Evolutionary conservation across 2,329 filamentous ascomycete species (phyloP).

Genomic region (Aspergillus phoenicis): DNA sequence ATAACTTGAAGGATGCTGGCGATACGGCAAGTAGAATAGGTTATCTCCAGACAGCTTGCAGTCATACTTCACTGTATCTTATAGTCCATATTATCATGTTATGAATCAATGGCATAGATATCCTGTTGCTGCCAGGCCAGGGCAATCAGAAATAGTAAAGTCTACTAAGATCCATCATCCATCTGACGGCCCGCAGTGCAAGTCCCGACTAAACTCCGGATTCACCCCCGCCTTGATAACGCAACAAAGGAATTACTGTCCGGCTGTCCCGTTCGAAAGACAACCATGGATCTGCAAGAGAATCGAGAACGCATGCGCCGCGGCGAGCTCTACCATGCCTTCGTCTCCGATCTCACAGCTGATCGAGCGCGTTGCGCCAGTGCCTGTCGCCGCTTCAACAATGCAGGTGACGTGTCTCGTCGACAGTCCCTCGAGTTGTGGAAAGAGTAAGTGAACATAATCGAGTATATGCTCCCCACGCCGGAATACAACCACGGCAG

Average conservation of each 20-base stretch:
- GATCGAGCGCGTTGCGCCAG: conserved; percentile 64
- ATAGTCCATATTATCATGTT: no score
- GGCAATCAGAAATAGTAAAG: no score
- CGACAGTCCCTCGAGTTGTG: conserved; percentile 68
- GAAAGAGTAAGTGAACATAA: conserved; percentile 62
- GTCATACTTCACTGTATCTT: no score
- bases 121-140: no score
- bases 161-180: neutral
- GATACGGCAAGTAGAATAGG: no score
- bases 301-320: conserved; percentile 56
- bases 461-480: no score
- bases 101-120: no score
- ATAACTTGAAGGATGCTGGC: no score
- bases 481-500: neutral
- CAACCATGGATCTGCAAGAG: conserved; percentile 18
- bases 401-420: conserved; percentile 60
- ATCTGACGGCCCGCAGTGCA: neutral
- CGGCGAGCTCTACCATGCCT: conserved; percentile 74
- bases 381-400: conserved; percentile 67
- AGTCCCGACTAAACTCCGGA: neutral
- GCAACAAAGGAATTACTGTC: neutral
- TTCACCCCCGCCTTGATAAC: neutral
- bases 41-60: no score
- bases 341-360: conserved; percentile 67
- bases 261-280: no score